Percentiles rank a stretch among this genome's conserved stretches.
Conservation (phyloP, 768 basidiomycete species). For the Kwoniella mangroviensis region DNA sequence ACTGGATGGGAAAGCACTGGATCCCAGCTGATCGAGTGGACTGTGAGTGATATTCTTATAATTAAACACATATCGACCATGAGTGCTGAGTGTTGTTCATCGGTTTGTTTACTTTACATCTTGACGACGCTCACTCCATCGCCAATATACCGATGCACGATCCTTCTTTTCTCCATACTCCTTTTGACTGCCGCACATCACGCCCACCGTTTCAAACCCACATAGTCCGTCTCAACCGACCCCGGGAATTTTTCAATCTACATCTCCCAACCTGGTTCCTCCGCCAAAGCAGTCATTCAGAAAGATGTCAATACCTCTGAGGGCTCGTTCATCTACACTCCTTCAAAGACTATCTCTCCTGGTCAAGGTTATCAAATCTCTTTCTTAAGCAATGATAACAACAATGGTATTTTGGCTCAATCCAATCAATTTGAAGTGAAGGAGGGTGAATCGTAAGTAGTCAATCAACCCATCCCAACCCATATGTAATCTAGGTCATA, state of each 20-base stretch:
- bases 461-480: no score
- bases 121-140: neutral
- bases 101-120: neutral
- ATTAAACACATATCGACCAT: no score
- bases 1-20: constrained; percentile 41
- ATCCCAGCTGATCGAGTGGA: constrained; percentile 39
- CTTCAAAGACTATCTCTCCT: constrained; percentile 21
- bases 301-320: constrained; percentile 34
- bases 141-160: neutral
- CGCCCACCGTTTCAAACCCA: neutral
- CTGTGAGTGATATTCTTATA: constrained; percentile 28
- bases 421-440: constrained; percentile 43
- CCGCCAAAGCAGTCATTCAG: constrained; percentile 37
- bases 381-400: constrained; percentile 23
- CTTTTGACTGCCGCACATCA: no score
- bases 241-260: constrained; percentile 45
- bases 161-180: neutral
- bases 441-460: constrained; percentile 41
- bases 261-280: constrained; percentile 31
- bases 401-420: constrained; percentile 45
- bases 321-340: constrained; percentile 37
- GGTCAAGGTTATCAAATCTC: constrained; percentile 32
- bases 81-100: neutral
- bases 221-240: constrained; percentile 45
- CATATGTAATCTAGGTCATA: no score